phyloP scores from a whole-genome alignment of 2,329 filamentous ascomycete species.

The Xylaria sp. region DNA sequence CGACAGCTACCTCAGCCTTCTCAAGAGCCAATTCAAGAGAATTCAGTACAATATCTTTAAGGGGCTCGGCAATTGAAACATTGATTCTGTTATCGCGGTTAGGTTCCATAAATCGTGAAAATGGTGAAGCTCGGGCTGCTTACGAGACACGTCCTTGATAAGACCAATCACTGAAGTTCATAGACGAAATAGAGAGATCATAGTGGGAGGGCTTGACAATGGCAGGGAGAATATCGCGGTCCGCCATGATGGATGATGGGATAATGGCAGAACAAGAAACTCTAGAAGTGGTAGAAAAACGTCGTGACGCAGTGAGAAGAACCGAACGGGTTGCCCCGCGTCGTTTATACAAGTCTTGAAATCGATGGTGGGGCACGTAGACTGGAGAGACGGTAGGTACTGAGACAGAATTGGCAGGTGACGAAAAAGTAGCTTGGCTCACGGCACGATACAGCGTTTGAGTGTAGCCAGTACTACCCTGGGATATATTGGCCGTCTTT shows the following conservation, averaged over 20 bases:
- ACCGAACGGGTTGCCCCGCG: constrained; percentile 27
- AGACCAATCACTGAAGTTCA: constrained; percentile 78
- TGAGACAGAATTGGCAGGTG: constrained; percentile 43
- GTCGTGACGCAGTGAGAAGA: constrained; percentile 26
- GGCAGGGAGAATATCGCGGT: constrained; percentile 70
- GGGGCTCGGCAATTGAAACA: constrained; percentile 74
- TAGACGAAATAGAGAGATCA: constrained; percentile 79
- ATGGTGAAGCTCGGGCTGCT: constrained; percentile 40
- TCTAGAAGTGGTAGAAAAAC: constrained; percentile 44
- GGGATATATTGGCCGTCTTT: neutral
- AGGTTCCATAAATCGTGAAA: neutral
- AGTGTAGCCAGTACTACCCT: constrained; percentile 4
- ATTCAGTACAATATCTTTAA: constrained; percentile 85
- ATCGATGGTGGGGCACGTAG: constrained; percentile 26
- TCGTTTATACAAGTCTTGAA: constrained; percentile 11
- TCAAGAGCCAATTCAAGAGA: constrained; percentile 83
- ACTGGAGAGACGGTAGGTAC: constrained; percentile 1
- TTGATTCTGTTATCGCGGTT: constrained; percentile 67
- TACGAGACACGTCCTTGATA: constrained; percentile 83
- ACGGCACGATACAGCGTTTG: constrained; percentile 3
- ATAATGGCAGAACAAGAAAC: constrained; percentile 47
- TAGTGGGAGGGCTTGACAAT: constrained; percentile 87
- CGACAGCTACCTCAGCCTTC: constrained; percentile 67
- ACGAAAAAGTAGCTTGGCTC: constrained; percentile 30
- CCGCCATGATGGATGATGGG: constrained; percentile 59